Evolutionary conservation across 2,329 filamentous ascomycete genomes (phyloP), one percentile per base, ranked within the genome.

Genomic region (Didymella segeticola): DNA sequence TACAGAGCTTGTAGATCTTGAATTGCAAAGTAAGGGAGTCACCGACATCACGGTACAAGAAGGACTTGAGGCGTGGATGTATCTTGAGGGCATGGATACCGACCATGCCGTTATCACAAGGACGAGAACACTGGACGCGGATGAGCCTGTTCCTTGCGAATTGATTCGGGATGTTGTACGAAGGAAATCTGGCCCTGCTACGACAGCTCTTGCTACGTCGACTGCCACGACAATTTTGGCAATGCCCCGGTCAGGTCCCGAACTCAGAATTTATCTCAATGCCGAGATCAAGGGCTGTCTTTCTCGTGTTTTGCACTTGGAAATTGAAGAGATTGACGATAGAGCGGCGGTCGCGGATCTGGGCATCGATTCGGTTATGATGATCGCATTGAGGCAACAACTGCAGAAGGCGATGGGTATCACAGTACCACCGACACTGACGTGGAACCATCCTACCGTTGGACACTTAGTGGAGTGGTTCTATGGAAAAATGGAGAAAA

Each of bases 361-460:
- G 25, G 76, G 77, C 1, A 62, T 78, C 2, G 77, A 78, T 47
- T 73, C 68, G 4, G 75, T 79, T 10, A 76, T 78, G 75, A 77
- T 68, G 1, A 68, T 76, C 15, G 60, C 59, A 5, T 54, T 78
- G 46, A 62, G 76, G 19, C 60, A 63, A 34, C 64, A 74, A 56
- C 56, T 79, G 29, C 73, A 76, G 61, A 67, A 62, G 29, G 57
- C 57, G 4, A 56, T 78, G 23, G 62, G 65, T 12, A 50, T 77
- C 7, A 74, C 70, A 41, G 68, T 77, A 15, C 74, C 75, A 15
- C 75, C 73, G 7, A 78, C 75, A 4, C 57, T 79, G 45, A 71
- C 68, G 1, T 79, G 77, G 77, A 75, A 64, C 43, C 66, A 72
- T 55, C 77, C 76, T 2, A 78, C 77, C n/a, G 69, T 77, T 1